These are phyloP conservation scores for Hymenoscyphus infarciens DNA, from an alignment of 2,329 filamentous ascomycete genomes.

Conservation along the genomic window DNA sequence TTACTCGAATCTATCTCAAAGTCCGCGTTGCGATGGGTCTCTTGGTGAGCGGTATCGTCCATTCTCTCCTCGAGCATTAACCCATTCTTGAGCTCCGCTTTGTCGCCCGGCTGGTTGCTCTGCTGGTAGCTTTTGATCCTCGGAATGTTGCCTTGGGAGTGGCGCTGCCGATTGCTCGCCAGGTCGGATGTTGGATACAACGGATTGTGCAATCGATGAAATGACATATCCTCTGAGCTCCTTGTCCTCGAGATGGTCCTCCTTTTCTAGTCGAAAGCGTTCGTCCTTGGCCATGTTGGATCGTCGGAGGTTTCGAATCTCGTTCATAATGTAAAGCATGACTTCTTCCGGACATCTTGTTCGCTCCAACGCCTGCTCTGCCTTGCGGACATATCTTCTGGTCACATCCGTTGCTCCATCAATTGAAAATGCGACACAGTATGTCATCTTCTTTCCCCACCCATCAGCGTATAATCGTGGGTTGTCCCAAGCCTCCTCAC, in stretches of 20 bases:
- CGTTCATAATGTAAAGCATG: conserved; percentile 83
- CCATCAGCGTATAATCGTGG: conserved; percentile 89
- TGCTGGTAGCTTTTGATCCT: conserved; percentile 58
- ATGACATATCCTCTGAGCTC: conserved; percentile 74
- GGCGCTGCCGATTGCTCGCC: conserved; percentile 17
- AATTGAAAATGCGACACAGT: conserved; percentile 93
- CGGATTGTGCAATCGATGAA: conserved; percentile 67
- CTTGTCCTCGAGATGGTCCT: conserved; percentile 71
- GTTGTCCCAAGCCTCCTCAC: conserved; percentile 93
- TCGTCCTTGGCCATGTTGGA: conserved; percentile 83
- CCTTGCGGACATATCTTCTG: conserved; percentile 66
- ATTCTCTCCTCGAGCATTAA: conserved; percentile 46
- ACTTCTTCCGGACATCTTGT: conserved; percentile 84
- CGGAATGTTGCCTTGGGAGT: conserved; percentile 32
- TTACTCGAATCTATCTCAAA: conserved; percentile 24
- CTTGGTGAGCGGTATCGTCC: conserved; percentile 40
- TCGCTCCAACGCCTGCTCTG: conserved; percentile 68
- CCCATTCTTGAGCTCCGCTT: conserved; percentile 49
- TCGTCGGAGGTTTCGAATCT: conserved; percentile 82
- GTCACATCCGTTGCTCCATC: conserved; percentile 72
- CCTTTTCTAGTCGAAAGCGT: conserved; percentile 75
- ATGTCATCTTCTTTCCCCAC: conserved; percentile 95
- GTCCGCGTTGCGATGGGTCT: conserved; percentile 42
- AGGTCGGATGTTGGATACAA: conserved; percentile 38
- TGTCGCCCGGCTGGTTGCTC: conserved; percentile 53